Evolutionary conservation across 768 basidiomycete species (phyloP).

Genomic region (Coprinopsis strossmayeri): DNA sequence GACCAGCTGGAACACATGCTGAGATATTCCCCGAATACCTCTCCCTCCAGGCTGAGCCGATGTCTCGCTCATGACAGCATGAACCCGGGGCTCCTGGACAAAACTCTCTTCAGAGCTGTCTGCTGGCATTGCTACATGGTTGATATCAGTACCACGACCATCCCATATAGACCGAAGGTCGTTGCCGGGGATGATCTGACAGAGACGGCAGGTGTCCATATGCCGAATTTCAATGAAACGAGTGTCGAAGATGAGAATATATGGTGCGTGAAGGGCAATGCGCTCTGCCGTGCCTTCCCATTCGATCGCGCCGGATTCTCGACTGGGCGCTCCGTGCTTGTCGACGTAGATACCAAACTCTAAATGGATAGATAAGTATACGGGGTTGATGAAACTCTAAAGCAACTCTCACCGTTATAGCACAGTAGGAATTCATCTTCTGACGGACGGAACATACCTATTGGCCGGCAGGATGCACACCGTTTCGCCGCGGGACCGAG

Average conservation of each 20-base stretch:
- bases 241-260: conserved; percentile 83
- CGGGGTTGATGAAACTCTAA: too few relatives aligned
- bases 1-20: conserved; percentile 75
- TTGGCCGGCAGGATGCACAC: conserved; percentile 75
- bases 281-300: conserved; percentile 94
- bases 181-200: conserved; percentile 79
- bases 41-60: conserved; percentile 33
- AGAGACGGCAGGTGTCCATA: conserved; percentile 73
- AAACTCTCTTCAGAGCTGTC: conserved; percentile 56
- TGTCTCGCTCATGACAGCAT: conserved; percentile 70
- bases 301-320: conserved; percentile 71
- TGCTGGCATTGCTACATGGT: conserved; percentile 58
- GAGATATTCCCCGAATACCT: conserved; percentile 43
- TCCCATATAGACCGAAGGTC: conserved; percentile 92
- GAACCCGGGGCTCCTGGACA: conserved; percentile 75
- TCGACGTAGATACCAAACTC: conserved; percentile 95
- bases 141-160: conserved; percentile 56
- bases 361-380: conserved; percentile 20
- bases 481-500: conserved; percentile 72
- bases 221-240: conserved; percentile 93
- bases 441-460: conserved; percentile 84
- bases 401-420: conserved; percentile 74
- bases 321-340: conserved; percentile 86
- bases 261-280: conserved; percentile 86
- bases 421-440: conserved; percentile 90